Evolutionary conservation across 306 rosid genomes (phyloP).

Genomic region (Prinsepia uniflora): DNA sequence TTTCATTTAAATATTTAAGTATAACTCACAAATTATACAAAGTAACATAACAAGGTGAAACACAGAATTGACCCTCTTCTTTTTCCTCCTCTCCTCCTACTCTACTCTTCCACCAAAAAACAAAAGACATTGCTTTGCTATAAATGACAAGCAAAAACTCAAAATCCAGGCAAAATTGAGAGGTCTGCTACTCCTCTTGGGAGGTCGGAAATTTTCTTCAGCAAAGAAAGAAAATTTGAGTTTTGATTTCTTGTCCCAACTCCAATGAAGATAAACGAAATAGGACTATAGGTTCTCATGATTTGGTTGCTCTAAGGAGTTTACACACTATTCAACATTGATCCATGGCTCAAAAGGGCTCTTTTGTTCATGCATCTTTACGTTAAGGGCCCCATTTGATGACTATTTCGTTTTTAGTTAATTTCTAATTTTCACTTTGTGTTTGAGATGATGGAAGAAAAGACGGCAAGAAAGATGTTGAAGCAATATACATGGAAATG

Average conservation of each 20-base stretch:
- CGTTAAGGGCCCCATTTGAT: too few species aligned
- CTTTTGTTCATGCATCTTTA: too few species aligned
- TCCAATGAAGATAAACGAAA: background rate
- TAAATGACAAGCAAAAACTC: conserved; percentile 15
- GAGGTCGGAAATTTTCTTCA: conserved; percentile 77
- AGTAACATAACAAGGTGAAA: background rate
- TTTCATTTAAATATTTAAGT: background rate
- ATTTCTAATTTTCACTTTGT: too few species aligned
- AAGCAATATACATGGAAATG: too few species aligned
- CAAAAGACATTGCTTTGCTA: background rate
- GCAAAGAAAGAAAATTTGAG: conserved; percentile 39
- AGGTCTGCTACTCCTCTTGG: conserved; percentile 87
- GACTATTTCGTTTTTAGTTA: too few species aligned
- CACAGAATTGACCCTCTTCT: background rate
- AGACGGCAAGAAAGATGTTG: too few species aligned
- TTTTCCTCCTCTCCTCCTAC: background rate
- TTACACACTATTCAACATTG: too few species aligned
- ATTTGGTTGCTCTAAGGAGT: background rate
- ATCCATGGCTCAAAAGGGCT: too few species aligned
- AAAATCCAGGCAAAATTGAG: conserved; percentile 78
- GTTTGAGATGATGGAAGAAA: too few species aligned
- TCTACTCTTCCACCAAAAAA: background rate
- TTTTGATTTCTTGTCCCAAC: background rate
- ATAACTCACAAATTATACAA: background rate
- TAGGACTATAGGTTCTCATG: background rate